These are phyloP conservation scores for Fusarium protoensiforme DNA, from an alignment of 2,329 filamentous ascomycete species.

Conservation along the genomic window DNA sequence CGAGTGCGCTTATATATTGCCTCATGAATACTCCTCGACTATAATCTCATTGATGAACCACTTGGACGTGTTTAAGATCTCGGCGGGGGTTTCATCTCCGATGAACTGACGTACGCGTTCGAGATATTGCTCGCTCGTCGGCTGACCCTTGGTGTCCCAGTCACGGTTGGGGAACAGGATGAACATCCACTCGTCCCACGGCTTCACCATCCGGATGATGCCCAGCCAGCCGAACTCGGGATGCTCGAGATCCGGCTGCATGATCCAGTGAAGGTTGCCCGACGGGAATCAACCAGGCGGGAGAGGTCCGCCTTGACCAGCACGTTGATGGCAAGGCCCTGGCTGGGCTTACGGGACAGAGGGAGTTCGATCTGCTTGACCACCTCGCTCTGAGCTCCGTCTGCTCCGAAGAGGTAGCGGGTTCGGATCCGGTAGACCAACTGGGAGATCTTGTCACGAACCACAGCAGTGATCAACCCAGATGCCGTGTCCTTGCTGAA, in stretches of 20 bases:
- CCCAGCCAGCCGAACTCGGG: slow-evolving; percentile 62
- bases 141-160: slow-evolving; percentile 50
- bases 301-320: slow-evolving; percentile 59
- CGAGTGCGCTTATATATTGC: slow-evolving; percentile 51
- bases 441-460: slow-evolving; percentile 51
- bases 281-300: slow-evolving; percentile 59
- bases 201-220: slow-evolving; percentile 69
- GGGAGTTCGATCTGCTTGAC: slow-evolving; percentile 51
- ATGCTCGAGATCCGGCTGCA: slow-evolving; percentile 64
- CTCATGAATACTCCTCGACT: slow-evolving; percentile 65
- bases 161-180: slow-evolving; percentile 60
- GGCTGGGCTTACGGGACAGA: slow-evolving; percentile 55
- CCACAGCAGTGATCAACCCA: slow-evolving; percentile 40
- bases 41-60: slow-evolving; percentile 73
- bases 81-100: slow-evolving; percentile 61
- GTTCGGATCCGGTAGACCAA: slow-evolving; percentile 57
- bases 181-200: slow-evolving; percentile 72
- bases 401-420: slow-evolving; percentile 66
- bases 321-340: slow-evolving; percentile 54
- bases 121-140: slow-evolving; percentile 59
- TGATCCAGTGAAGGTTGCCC: slow-evolving; percentile 70
- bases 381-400: slow-evolving; percentile 57
- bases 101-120: slow-evolving; percentile 60
- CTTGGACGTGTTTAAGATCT: slow-evolving; percentile 64
- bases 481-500: slow-evolving; percentile 38